Evolutionary conservation across 192 early-diverging fungal species (phyloP), one percentile per base, ranked within the genome.

Genomic region (Diversispora eburnea): DNA sequence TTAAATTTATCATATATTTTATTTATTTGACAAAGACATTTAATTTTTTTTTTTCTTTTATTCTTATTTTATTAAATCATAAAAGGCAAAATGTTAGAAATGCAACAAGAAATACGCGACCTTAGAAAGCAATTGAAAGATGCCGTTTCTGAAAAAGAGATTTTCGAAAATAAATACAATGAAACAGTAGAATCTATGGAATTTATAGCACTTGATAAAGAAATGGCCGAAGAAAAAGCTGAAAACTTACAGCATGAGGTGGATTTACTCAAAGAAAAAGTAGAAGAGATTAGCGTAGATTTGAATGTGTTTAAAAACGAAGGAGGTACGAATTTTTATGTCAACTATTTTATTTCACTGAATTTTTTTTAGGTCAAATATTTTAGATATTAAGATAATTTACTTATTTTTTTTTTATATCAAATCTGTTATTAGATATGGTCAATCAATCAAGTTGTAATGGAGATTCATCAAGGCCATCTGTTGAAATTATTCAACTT

Each of bases 211-310:
- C 75, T 98, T 13, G 96, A 98, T 83, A 92, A 92, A 77, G 94
- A 98, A 78, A 88, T 95, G 85, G 94, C 93, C 0, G 95, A 95
- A 72, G 94, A 96, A 75, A 85, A 84, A 51, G 88, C 89, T 22
- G 94, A 96, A 52, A 81, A 85, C 17, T 66, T 95, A 63, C 85
- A 89, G 70, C 89, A 89, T 39, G 93, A 95, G 74, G 81, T 89
- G 0, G 81, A 81, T 46, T 67, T 84, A 20, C 76, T 95, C 20
- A 91, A 91, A 67, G 93, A 95, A 66, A 91, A 91, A 69, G 79
- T 93, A 7, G 92, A 90, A 55, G 94, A 94, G 75, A 83, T 93
- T 63, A 80, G 77, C 42, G 84, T 91, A 19, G 88, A 89, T 72
- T 66, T 95, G 43, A 87, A 91, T 58, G 82, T 91, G 0, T 73